These are phyloP conservation scores for Ceratopteris richardii DNA, from an alignment of 75 land plant species.

Conservation along the genomic window DNA sequence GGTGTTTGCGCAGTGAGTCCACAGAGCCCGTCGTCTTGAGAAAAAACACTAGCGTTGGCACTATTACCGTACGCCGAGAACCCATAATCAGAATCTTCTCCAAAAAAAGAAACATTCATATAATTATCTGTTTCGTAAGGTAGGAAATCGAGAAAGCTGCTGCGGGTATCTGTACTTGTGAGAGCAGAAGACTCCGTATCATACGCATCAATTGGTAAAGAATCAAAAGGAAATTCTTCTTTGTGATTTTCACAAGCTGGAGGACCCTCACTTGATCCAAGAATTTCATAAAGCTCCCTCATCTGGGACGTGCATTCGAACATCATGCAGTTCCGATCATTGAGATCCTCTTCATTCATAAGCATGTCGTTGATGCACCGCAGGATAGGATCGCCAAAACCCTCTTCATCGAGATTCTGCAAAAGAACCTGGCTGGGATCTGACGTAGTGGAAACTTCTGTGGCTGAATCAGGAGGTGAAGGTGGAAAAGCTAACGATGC, in stretches of 20 bases:
- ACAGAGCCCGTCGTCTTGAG: too few relatives aligned
- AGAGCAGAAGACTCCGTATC: not conserved
- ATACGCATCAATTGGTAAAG: too few relatives aligned
- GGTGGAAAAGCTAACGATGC: not conserved
- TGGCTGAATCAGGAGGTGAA: not conserved
- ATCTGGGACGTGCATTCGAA: constrained; percentile 47
- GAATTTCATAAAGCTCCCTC: constrained; percentile 51
- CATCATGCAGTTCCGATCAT: constrained; percentile 46
- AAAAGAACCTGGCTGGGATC: not conserved
- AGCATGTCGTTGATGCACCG: constrained; percentile 5
- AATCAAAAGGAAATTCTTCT: not conserved
- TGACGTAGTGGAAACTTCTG: not conserved
- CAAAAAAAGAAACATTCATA: too few relatives aligned
- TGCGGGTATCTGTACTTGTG: too few relatives aligned
- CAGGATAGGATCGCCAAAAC: not conserved
- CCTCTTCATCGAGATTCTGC: not conserved
- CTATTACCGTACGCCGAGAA: too few relatives aligned
- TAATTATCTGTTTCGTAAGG: not conserved
- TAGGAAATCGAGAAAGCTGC: not conserved
- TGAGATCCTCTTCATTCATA: constrained; percentile 46
- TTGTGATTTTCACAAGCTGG: not conserved
- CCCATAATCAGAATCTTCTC: too few relatives aligned
- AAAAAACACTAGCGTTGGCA: too few relatives aligned
- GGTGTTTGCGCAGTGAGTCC: too few relatives aligned
- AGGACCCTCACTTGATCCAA: constrained; percentile 16